A percentile compares a stretch with the other conserved stretches of the same genome.
Conservation (phyloP, 2,329 filamentous ascomycete species). For the Drechslerella dactyloides region DNA sequence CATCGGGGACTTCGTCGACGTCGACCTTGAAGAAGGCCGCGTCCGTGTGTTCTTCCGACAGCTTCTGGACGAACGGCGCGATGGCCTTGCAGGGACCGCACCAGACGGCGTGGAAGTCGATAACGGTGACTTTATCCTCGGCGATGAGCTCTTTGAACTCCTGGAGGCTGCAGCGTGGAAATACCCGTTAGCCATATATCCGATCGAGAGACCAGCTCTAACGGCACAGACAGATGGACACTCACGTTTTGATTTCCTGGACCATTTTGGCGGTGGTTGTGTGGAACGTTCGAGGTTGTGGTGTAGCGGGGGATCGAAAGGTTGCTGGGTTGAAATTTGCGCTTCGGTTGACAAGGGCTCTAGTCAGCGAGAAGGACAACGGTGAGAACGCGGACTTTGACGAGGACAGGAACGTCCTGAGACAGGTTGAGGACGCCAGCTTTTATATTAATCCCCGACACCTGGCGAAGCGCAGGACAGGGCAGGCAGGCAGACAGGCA, state of each 20-base stretch:
- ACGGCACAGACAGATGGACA: neutral
- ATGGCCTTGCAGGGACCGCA: conserved; percentile 96
- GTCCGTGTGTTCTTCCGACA: conserved; percentile 66
- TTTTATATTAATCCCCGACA: too few relatives aligned
- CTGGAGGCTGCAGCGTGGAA: conserved; percentile 62
- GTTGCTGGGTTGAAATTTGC: conserved; percentile 2
- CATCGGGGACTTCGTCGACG: conserved; percentile 78
- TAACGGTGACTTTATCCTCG: conserved; percentile 69
- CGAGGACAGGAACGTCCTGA: neutral
- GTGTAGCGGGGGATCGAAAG: conserved; percentile 9
- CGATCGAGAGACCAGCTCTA: neutral
- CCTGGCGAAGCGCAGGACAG: too few relatives aligned
- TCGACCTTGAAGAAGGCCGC: conserved; percentile 87
- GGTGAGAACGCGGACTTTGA: neutral
- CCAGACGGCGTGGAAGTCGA: conserved; percentile 90
- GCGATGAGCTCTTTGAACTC: conserved; percentile 67
- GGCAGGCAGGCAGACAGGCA: too few relatives aligned
- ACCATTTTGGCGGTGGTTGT: conserved; percentile 5
- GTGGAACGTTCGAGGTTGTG: neutral
- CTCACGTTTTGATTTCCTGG: conserved; percentile 1
- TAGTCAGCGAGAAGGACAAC: neutral
- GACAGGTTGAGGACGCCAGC: neutral
- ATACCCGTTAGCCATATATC: neutral
- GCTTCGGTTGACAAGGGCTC: neutral
- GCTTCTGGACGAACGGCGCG: conserved; percentile 73